These are phyloP conservation scores for Lipomyces orientalis DNA, from an alignment of 805 yeast genomes.

Conservation along the genomic window DNA sequence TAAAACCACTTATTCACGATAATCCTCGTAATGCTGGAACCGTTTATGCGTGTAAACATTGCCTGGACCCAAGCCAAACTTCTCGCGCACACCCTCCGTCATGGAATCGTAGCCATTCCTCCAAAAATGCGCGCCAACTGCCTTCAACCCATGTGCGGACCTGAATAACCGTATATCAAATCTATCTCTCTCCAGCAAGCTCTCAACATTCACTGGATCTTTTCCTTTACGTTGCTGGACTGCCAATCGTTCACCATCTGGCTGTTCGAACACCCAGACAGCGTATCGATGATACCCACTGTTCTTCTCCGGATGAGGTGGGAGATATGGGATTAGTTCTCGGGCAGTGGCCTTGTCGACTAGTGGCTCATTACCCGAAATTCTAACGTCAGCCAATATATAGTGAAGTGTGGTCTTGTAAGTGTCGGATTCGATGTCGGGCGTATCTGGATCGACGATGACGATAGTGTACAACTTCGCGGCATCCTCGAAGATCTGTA, in stretches of 20 bases:
- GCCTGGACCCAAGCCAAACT: constrained; percentile 77
- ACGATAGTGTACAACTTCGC: constrained; percentile 72
- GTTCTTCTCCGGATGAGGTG: constrained; percentile 91
- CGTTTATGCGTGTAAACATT: constrained; percentile 55
- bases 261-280: constrained; percentile 89
- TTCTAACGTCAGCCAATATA: constrained; percentile 22
- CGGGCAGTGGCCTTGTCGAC: constrained; percentile 45
- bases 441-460: constrained; percentile 89
- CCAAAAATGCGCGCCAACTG: constrained; percentile 94
- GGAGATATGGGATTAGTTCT: constrained; percentile 65
- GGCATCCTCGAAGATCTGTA: constrained; percentile 70
- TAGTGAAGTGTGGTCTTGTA: constrained; percentile 66
- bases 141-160: constrained; percentile 57
- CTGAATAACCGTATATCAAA: constrained; percentile 80
- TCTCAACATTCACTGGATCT: constrained; percentile 19
- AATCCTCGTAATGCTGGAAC: constrained; percentile 22
- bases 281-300: constrained; percentile 80
- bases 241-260: constrained; percentile 39
- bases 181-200: constrained; percentile 49
- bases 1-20: neutral
- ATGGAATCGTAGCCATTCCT: constrained; percentile 82
- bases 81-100: constrained; percentile 67
- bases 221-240: constrained; percentile 27
- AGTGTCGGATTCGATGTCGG: constrained; percentile 71
- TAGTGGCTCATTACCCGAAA: constrained; percentile 45